Base-by-base conservation (phyloP, 2,329 filamentous ascomycete species). In the Calonectria fujianensis region DNA sequence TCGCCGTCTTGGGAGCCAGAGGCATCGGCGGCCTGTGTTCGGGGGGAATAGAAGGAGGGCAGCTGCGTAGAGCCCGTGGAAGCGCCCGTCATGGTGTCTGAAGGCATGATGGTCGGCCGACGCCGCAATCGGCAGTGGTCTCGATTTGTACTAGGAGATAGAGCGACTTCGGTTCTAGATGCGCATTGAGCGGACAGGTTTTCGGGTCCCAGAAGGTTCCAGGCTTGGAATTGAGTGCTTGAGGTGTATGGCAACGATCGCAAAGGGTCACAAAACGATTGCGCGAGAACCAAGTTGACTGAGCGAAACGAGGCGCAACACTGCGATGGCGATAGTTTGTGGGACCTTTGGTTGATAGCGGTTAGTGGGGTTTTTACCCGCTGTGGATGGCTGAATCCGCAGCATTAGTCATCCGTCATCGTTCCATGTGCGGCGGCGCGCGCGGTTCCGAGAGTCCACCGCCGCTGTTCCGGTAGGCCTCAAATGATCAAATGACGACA, bases 31-130 rank as follows among this genome's bases (percentile, higher is more conserved):
- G 82, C 73, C 37, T 79, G 70, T 10, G 86, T 84, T 64, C 80
- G 84, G 7, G 87, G 87, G 4, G 87, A 89, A 78, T 88, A 89
- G 78, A 89, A 89, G 13, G 87, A 87, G 2, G 87, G 87, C 45
- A 89, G 84, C 63, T 85, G 83, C 73, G 80, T 79, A 82, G 75
- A 82, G 79, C 75, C 80, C 81, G 80, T 78, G 81, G 77, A 81
- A 66, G 79, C 78, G 80, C 75, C 80, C 70, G 74, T 76, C 76
- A 78, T 80, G 73, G 77, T 73, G 77, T 83, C 77, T 65, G 82
- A 81, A 71, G 80, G 77, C 79, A 82, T 82, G 67, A 79, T 81
- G 72, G 72, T 65, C 75, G 75, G 72, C 72, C 72, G 72, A 72
- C 75, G 75, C 77, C 77, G 78, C 74, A 71, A 78, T 80, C 76